Evolutionary conservation across 306 rosid species (phyloP), one percentile per base, ranked within the genome.

Genomic region (Carpinus viminea): DNA sequence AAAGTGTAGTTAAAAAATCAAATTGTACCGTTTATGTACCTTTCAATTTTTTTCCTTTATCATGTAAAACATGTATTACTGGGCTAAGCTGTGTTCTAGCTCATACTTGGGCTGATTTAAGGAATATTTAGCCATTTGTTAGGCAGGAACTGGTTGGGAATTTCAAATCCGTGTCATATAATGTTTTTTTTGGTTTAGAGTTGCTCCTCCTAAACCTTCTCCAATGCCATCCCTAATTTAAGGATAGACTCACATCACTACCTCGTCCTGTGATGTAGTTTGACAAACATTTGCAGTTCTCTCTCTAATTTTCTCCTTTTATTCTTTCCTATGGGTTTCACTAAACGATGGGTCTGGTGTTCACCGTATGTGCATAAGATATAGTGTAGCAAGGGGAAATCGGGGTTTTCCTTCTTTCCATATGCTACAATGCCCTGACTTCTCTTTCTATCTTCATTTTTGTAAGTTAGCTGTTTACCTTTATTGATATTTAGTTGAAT

Each of bases 401-500:
- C 76, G 72, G 62, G 60, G 55, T 75, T 74, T 70, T 20, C 43
- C 76, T 72, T 78, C 79, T 74, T 70, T 12, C 51, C 81, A 34
- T 46, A 36, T 41, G 26, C 21, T 50, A 65, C 72, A 41, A 80
- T 50, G 73, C 45, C 62, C n/a, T 26, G 38, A 53, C 46, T 53
- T 73, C 53, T 34, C 68, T 73, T 50, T 55, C 41, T 31, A 12
- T 16, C 38, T 36, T 68, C 64, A 76, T 71, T 51, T 28, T 57
- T 52, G 17, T 70, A 5, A 7, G 48, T 13, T 54, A 66, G 43
- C 62, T 68, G 45, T 66, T 59, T 60, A 66, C 55, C 66, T 64
- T 74, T 21, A 24, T 80, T 72, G 45, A 70, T 20, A 51, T 64
- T 53, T 70, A 34, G 60, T 56, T 43, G 64, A 79, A 71, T 74